These are phyloP conservation scores for Nigrospora sphaerica DNA, from an alignment of 2,329 filamentous ascomycete genomes.

Conservation along the genomic window DNA sequence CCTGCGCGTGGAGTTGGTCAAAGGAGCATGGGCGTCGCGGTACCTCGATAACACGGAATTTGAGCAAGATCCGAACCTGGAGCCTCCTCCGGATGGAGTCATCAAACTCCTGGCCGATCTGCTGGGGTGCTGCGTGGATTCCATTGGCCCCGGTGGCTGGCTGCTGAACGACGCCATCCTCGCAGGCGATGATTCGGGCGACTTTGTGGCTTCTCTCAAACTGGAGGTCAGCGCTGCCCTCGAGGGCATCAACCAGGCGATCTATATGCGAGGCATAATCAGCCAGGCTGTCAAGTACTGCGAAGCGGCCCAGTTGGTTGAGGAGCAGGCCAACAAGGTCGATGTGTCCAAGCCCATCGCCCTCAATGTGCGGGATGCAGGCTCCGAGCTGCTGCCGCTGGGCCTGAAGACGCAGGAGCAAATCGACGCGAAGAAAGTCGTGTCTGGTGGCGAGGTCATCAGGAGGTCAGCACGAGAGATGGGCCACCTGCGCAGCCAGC, in stretches of 20 bases:
- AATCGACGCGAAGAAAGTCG: constrained; percentile 49
- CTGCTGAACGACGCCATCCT: constrained; percentile 53
- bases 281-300: constrained; percentile 60
- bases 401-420: constrained; percentile 56
- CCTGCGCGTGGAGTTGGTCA: constrained; percentile 64
- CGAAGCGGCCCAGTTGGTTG: constrained; percentile 24
- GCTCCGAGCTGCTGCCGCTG: constrained; percentile 54
- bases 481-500: constrained; percentile 70
- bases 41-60: constrained; percentile 55
- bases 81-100: constrained; percentile 55
- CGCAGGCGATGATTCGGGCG: constrained; percentile 47
- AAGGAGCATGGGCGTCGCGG: constrained; percentile 68
- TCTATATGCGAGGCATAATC: constrained; percentile 56
- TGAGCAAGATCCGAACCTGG: constrained; percentile 35
- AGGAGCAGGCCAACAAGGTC: constrained; percentile 11
- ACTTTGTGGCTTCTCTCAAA: constrained; percentile 59
- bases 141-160: constrained; percentile 69
- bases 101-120: constrained; percentile 66
- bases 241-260: constrained; percentile 64
- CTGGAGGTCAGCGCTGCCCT: constrained; percentile 64
- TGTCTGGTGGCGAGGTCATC: constrained; percentile 63
- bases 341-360: constrained; percentile 36
- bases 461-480: constrained; percentile 65
- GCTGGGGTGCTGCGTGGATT: constrained; percentile 66
- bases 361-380: constrained; percentile 36